Conservation (phyloP, 805 yeast genomes). For the Metschnikowia amazonensis region DNA sequence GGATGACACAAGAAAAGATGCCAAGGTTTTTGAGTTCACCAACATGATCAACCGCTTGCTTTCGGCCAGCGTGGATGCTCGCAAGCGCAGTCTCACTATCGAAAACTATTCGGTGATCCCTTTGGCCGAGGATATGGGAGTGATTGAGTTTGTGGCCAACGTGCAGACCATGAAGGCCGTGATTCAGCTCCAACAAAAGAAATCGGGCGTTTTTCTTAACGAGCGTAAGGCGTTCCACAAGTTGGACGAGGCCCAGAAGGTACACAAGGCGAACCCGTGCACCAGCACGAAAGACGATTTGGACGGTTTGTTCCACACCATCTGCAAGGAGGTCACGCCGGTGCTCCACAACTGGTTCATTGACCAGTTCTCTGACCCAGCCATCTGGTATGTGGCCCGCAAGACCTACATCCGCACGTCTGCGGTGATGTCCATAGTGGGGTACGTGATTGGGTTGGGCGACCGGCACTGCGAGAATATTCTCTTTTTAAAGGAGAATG, state of each 20-base stretch:
- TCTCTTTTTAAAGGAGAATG: conserved; percentile 65
- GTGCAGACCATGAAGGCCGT: conserved; percentile 70
- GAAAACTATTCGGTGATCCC: conserved; percentile 87
- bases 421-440: conserved; percentile 97
- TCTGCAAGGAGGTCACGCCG: conserved; percentile 49
- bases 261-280: conserved; percentile 12
- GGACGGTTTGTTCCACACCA: conserved; percentile 21
- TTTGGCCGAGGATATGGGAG: conserved; percentile 78
- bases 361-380: conserved; percentile 85
- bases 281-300: conserved; percentile 15
- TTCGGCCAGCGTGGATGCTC: conserved; percentile 62
- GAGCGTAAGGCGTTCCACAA: conserved; percentile 28
- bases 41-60: conserved; percentile 77
- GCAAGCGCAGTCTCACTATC: conserved; percentile 66
- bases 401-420: conserved; percentile 70
- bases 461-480: conserved; percentile 96
- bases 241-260: conserved; percentile 31
- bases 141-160: conserved; percentile 77
- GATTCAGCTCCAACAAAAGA: conserved; percentile 26
- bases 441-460: conserved; percentile 89
- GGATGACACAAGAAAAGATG: conserved; percentile 94
- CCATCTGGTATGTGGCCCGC: conserved; percentile 79
- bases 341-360: conserved; percentile 85
- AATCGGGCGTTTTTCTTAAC: conserved; percentile 21
- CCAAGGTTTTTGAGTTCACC: conserved; percentile 88